These are phyloP conservation scores for Physaria fendleri DNA, from an alignment of 345 rosid species.

Conservation along the genomic window DNA sequence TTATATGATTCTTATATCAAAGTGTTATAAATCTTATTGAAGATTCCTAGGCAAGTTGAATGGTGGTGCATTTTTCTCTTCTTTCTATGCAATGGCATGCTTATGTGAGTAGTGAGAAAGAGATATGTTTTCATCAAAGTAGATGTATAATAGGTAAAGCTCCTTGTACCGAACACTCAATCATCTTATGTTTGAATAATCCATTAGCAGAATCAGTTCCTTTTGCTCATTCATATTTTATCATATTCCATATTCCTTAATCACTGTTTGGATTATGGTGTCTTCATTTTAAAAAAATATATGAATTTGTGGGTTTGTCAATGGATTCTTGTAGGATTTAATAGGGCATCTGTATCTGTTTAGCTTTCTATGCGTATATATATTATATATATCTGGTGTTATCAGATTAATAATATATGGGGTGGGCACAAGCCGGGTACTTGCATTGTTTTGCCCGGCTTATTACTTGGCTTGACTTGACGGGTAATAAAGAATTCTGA, in stretches of 20 bases:
- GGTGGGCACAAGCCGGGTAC: too few species aligned
- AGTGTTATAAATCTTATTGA: slow-evolving; percentile 15
- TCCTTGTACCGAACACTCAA: neutral
- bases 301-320: neutral
- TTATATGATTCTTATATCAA: slow-evolving; percentile 1
- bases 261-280: slow-evolving; percentile 16
- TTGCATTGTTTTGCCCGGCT: too few species aligned
- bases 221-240: too few species aligned
- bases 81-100: slow-evolving; percentile 27
- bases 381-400: slow-evolving; percentile 10
- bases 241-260: slow-evolving; percentile 9
- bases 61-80: slow-evolving; percentile 21
- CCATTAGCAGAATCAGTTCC: too few species aligned
- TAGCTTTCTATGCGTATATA: slow-evolving; percentile 14
- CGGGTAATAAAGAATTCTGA: too few species aligned
- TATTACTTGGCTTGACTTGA: slow-evolving; percentile 5
- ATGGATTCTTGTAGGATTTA: slow-evolving; percentile 19
- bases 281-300: neutral
- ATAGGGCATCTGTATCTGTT: slow-evolving; percentile 17
- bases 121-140: slow-evolving; percentile 10
- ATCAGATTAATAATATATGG: too few species aligned
- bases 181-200: neutral
- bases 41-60: slow-evolving; percentile 22
- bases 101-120: slow-evolving; percentile 16
- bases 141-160: slow-evolving; percentile 3